Evolutionary conservation across 2,329 filamentous ascomycete genomes (phyloP).

Genomic region (Metarhizium sp.): DNA sequence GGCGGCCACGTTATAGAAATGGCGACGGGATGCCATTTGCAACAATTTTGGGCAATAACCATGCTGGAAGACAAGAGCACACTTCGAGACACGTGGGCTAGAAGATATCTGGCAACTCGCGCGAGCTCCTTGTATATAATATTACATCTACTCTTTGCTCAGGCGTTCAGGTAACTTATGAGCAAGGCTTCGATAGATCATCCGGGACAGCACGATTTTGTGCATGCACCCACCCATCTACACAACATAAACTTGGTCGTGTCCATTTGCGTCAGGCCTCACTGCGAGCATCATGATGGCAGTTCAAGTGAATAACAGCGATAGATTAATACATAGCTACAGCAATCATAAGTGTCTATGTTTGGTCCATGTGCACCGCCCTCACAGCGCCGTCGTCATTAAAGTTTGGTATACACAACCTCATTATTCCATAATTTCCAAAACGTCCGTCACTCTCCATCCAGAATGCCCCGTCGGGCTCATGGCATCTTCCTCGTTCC

Average conservation of each 20-base stretch:
- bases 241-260: background rate
- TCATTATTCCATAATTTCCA: constrained; percentile 11
- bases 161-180: background rate
- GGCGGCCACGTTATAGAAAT: constrained; percentile 39
- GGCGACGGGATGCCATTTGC: background rate
- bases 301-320: background rate
- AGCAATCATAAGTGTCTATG: background rate
- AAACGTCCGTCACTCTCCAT: constrained; percentile 3
- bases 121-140: background rate
- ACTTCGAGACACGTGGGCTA: background rate
- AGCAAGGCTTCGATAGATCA: background rate
- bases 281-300: background rate
- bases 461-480: background rate
- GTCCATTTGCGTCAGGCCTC: background rate
- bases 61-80: background rate
- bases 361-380: background rate
- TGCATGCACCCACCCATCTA: background rate
- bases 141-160: background rate
- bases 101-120: background rate
- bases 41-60: background rate
- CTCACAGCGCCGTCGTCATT: background rate
- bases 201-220: background rate
- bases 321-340: constrained; percentile 3
- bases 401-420: constrained; percentile 12
- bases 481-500: background rate